A percentile compares a stretch with the other conserved stretches of the same genome.
Conservation (phyloP, 495 filamentous ascomycete species). For the Aspergillus ellipticus region DNA sequence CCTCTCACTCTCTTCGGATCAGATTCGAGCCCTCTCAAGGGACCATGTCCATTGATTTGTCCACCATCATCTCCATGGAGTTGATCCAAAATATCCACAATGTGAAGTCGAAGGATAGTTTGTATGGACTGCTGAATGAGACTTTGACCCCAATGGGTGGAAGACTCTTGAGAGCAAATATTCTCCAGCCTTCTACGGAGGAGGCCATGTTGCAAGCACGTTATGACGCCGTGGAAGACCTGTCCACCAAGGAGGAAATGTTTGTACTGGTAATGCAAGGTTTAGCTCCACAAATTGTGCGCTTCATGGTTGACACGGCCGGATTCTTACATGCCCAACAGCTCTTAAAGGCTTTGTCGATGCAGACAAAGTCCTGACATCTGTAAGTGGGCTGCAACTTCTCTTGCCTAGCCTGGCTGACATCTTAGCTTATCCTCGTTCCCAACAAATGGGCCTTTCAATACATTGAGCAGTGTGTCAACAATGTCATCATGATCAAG, state of each 20-base stretch:
- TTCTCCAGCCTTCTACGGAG: slow-evolving; percentile 87
- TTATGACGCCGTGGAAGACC: slow-evolving; percentile 80
- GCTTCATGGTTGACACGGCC: background rate
- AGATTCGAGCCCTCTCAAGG: slow-evolving; percentile 86
- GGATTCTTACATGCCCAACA: slow-evolving; percentile 20
- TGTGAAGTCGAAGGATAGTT: slow-evolving; percentile 66
- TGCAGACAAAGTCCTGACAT: slow-evolving; percentile 37
- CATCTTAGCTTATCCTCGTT: slow-evolving; percentile 58
- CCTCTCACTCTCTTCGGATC: slow-evolving; percentile 74
- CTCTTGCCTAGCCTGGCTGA: slow-evolving; percentile 19
- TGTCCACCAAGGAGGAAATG: slow-evolving; percentile 81
- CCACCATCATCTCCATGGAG: slow-evolving; percentile 80
- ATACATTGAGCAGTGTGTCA: slow-evolving; percentile 73
- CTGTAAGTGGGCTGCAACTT: slow-evolving; percentile 17
- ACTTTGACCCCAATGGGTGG: slow-evolving; percentile 86
- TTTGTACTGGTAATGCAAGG: slow-evolving; percentile 72
- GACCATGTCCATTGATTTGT: slow-evolving; percentile 89
- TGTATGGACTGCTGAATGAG: slow-evolving; percentile 81
- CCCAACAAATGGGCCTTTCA: slow-evolving; percentile 62
- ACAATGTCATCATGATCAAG: slow-evolving; percentile 85
- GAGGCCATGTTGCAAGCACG: slow-evolving; percentile 56
- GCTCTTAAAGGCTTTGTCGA: slow-evolving; percentile 69
- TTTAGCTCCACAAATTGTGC: slow-evolving; percentile 15
- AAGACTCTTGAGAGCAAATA: slow-evolving; percentile 71
- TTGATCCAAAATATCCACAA: slow-evolving; percentile 83